phyloP scores from a whole-genome alignment of 306 rosid species.

The Boehmeria nivea region DNA sequence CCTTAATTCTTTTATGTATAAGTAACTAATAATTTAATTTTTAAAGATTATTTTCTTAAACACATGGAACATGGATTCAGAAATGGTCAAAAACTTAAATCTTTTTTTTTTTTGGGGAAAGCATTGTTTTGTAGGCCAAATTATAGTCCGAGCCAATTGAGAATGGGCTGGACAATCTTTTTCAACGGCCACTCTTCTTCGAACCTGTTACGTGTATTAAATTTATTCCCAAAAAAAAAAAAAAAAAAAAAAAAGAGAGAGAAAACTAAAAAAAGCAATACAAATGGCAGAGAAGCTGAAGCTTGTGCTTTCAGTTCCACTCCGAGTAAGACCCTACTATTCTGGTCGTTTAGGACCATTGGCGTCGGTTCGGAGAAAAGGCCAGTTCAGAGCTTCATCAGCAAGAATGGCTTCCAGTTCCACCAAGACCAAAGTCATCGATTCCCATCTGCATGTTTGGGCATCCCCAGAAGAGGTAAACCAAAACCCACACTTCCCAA shows the following conservation, averaged over 20 bases:
- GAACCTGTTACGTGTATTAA: too few species aligned
- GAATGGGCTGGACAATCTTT: too few species aligned
- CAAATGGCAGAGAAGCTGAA: conserved; percentile 22
- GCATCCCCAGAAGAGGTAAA: conserved; percentile 72
- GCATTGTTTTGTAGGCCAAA: too few species aligned
- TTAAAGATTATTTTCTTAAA: too few species aligned
- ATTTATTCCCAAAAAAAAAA: too few species aligned
- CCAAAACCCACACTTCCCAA: neutral
- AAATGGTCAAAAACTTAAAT: too few species aligned
- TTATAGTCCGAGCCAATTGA: too few species aligned
- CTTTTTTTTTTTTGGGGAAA: too few species aligned
- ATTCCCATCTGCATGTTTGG: conserved; percentile 92
- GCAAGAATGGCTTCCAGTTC: conserved; percentile 33
- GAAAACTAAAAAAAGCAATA: neutral
- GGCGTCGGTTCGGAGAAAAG: conserved; percentile 7
- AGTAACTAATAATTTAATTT: too few species aligned
- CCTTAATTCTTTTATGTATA: too few species aligned
- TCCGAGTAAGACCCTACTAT: neutral
- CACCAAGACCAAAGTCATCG: conserved; percentile 36
- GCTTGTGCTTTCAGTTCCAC: conserved; percentile 15
- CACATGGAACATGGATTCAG: too few species aligned
- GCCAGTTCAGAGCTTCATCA: conserved; percentile 11
- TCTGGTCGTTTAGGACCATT: neutral
- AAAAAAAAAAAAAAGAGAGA: neutral
- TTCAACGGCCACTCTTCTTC: too few species aligned